Base-by-base conservation (phyloP, 495 filamentous ascomycete species). In the Penicillium manginii region DNA sequence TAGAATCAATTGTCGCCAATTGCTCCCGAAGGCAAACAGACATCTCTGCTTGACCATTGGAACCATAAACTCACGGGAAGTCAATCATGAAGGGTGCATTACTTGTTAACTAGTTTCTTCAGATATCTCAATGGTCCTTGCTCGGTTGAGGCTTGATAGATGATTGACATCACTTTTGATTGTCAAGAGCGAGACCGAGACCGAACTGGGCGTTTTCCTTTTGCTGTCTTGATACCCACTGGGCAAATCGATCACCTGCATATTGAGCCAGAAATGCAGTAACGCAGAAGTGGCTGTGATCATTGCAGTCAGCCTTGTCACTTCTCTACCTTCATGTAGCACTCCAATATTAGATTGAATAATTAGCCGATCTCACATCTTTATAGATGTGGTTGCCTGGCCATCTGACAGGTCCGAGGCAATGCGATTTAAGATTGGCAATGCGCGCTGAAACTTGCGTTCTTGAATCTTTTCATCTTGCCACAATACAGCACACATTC, bases 331-430 rank as follows among this genome's bases (percentile, higher is more conserved):
- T 19, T 10, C 35, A 8, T 37, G 35, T 2, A 4, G 14, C 7
- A 0, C 12, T 19, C 2, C 8, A 45, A 19, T 17, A n/a, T n/a
- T n/a, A 4, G 19, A 26, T 47, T 19, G 21, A 22, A 47, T 15
- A 2, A 9, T 19, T 26, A 26, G 14, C 10, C 45, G 18, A 9
- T 5, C 26, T 45, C n/a, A 19, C 40, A 47, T 47, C 17, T 10
- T n/a, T n/a, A 21, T 45, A n/a, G 15, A 8, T n/a, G 42, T 18
- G 14, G 15, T n/a, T 43, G 17, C 9, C 9, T 47, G 45, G 45
- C 45, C 11, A 47, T 47, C 9, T 47, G 45, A 47, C 45, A 47
- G 45, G 45, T 47, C 45, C 9, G 19, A 12, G 35, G n/a, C n/a
- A n/a, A n/a, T n/a, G n/a, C n/a, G n/a, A n/a, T n/a, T n/a, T n/a